A percentile compares a stretch with the other conserved stretches of the same genome.
phyloP scores from a whole-genome alignment of 73 alveolate genomes.

The Paramecium tetraurelia region DNA sequence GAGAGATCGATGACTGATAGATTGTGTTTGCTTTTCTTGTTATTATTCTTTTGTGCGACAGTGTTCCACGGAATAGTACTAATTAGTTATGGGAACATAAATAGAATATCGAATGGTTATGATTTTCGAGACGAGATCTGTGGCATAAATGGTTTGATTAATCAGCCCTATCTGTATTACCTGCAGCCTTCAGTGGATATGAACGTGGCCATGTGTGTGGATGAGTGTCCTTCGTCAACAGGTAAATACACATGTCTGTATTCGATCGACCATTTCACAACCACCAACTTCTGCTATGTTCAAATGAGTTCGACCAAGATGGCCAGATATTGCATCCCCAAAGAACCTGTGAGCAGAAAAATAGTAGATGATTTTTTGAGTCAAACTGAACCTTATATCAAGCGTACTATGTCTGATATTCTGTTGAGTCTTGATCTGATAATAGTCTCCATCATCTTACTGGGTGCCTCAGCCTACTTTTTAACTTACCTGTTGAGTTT shows the following conservation, averaged over 20 bases:
- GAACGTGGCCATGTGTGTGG: slow-evolving; percentile 62
- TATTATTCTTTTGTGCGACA: slow-evolving; percentile 28
- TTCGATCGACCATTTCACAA: slow-evolving; percentile 8
- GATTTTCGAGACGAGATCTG: slow-evolving; percentile 69
- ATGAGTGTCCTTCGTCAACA: slow-evolving; percentile 58
- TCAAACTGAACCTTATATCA: slow-evolving; percentile 24
- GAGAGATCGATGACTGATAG: slow-evolving; percentile 59
- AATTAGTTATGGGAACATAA: slow-evolving; percentile 59
- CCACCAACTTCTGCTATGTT: background rate
- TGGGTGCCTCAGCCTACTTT: background rate
- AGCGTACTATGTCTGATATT: slow-evolving; percentile 14
- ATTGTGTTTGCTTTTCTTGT: slow-evolving; percentile 34
- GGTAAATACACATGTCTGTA: slow-evolving; percentile 3
- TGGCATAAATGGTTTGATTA: slow-evolving; percentile 50
- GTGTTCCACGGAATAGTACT: slow-evolving; percentile 15
- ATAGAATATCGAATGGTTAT: slow-evolving; percentile 58
- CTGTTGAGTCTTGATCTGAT: background rate
- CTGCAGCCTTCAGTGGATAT: slow-evolving; percentile 54
- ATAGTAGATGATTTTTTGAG: background rate
- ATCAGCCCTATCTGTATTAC: slow-evolving; percentile 64
- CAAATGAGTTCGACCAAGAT: slow-evolving; percentile 6
- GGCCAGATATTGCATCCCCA: slow-evolving; percentile 12
- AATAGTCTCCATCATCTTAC: background rate
- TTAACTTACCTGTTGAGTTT: background rate
- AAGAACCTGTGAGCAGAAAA: background rate